phyloP scores from a whole-genome alignment of 371 early-diverging fungal species.

The Circinella minor region DNA sequence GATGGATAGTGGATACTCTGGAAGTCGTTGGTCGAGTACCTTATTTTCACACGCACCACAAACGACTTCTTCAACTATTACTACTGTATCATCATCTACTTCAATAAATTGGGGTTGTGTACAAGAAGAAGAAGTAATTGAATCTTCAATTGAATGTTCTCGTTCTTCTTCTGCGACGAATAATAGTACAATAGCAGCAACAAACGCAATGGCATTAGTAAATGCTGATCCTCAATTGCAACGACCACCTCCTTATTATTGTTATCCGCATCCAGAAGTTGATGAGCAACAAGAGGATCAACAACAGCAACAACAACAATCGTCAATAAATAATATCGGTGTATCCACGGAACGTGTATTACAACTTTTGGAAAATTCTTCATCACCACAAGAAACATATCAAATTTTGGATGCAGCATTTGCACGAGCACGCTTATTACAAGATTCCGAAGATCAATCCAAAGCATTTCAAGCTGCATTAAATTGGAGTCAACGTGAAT shows the following conservation, averaged over 20 bases:
- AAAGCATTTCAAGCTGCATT: conserved; percentile 37
- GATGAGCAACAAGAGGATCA: background rate
- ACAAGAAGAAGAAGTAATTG: conserved; percentile 3
- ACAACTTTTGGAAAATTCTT: background rate
- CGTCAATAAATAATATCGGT: background rate
- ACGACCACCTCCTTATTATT: background rate
- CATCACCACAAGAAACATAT: conserved; percentile 10
- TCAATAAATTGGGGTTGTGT: background rate
- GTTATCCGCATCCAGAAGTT: conserved; percentile 5
- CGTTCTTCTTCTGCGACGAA: background rate
- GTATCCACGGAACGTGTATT: conserved; percentile 3
- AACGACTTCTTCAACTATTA: background rate
- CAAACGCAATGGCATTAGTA: background rate
- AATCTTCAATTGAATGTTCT: background rate
- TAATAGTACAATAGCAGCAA: background rate
- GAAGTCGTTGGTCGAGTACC: background rate
- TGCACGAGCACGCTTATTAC: conserved; percentile 22
- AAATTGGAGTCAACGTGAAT: conserved; percentile 28
- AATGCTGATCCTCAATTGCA: background rate
- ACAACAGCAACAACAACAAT: background rate
- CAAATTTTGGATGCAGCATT: conserved; percentile 24
- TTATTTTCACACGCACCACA: conserved; percentile 2
- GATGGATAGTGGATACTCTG: conserved; percentile 18
- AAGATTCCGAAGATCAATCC: conserved; percentile 27
- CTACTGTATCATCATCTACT: background rate